Conservation (phyloP, 148 eudicot species). For the Chenopodium album region DNA sequence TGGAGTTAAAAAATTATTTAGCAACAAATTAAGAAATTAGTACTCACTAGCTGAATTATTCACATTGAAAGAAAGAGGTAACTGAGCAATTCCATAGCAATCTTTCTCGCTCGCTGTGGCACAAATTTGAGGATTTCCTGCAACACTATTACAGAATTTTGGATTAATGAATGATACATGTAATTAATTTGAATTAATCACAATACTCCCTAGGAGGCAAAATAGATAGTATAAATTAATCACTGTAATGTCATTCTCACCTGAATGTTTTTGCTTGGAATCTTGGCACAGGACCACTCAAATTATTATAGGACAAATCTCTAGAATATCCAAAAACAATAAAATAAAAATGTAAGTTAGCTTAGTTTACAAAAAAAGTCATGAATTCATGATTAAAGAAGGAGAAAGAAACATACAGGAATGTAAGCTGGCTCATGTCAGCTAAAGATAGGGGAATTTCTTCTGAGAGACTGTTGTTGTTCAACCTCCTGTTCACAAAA, state of each 20-base stretch:
- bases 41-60: slow-evolving; percentile 60
- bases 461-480: slow-evolving; percentile 83
- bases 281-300: slow-evolving; percentile 90
- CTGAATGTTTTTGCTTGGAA: slow-evolving; percentile 78
- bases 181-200: background rate
- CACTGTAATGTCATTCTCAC: slow-evolving; percentile 38
- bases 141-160: slow-evolving; percentile 43
- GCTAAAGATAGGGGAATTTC: slow-evolving; percentile 67
- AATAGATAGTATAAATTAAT: background rate
- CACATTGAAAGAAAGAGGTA: slow-evolving; percentile 66
- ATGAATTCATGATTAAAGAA: background rate
- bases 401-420: slow-evolving; percentile 48
- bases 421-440: slow-evolving; percentile 78
- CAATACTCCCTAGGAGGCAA: background rate
- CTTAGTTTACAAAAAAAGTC: background rate
- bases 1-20: background rate
- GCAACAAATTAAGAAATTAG: background rate
- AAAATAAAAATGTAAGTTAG: background rate
- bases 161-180: background rate
- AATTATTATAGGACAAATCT: slow-evolving; percentile 87
- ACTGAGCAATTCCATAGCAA: slow-evolving; percentile 73
- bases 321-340: slow-evolving; percentile 40
- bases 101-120: slow-evolving; percentile 62
- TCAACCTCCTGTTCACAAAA: slow-evolving; percentile 63
- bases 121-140: slow-evolving; percentile 83